Evolutionary conservation across 2,329 filamentous ascomycete species (phyloP), one percentile per base, ranked within the genome.

Genomic region (Corinectria fuckeliana): DNA sequence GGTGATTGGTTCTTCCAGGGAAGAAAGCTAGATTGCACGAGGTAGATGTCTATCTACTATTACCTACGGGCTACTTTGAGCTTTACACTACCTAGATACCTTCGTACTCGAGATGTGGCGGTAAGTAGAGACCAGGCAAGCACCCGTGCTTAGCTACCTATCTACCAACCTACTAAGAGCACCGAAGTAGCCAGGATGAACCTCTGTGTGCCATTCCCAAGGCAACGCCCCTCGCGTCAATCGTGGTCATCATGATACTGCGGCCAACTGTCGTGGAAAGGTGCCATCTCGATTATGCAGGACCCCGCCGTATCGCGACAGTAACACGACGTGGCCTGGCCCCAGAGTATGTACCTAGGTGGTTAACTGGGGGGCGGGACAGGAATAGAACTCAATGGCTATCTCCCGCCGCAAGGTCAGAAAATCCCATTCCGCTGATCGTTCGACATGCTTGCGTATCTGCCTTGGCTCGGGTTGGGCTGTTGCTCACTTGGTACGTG

Each of bases 381-480:
- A 58, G 52, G 50, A 44, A 60, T 60, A 52, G 60, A 44, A 63
- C 50, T 30, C 23, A 8, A 39, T 32, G 38, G 32, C 52, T 20
- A 50, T 48, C 25, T 51, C 16, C 28, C 18, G 25, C 14, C 13
- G 20, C 9, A 28, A 25, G 28, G 36, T 38, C 25, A 28, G 42
- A 18, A 28, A 45, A 18, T 18, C 25, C n/a, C 41, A 26, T 38
- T 42, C n/a, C 39, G 34, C 53, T 45, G 26, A 45, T 39, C 18
- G 9, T 20, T 28, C 30, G 50, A 68, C 57, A 60, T 55, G 61
- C 58, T 50, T 65, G 53, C 54, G 61, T 55, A 59, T 68, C 67
- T 56, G 54, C 58, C 55, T 53, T 50, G 42, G 45, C 14, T 41
- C 44, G 56, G 49, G 25, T 53, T 49, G 49, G 42, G 42, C 25